Evolutionary conservation across 2,329 filamentous ascomycete genomes (phyloP).

Genomic region (Aspergillus texensis): DNA sequence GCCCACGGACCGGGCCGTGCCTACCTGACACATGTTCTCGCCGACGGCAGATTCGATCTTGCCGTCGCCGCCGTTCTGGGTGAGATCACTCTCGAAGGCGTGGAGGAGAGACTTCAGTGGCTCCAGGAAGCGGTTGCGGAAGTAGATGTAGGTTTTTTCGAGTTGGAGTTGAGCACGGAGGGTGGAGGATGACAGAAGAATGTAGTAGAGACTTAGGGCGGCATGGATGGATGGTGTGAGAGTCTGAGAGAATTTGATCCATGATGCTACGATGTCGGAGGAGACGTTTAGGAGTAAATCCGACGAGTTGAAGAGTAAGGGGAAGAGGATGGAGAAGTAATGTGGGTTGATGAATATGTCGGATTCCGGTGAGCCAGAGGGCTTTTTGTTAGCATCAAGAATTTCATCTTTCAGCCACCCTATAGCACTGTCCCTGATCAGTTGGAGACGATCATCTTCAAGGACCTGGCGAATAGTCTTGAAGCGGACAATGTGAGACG

Average conservation of each 20-base stretch:
- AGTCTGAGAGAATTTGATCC: slow-evolving; percentile 54
- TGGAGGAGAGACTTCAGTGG: slow-evolving; percentile 37
- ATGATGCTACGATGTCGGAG: slow-evolving; percentile 42
- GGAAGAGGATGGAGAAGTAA: slow-evolving; percentile 49
- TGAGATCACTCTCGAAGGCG: slow-evolving; percentile 35
- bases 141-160: slow-evolving; percentile 34
- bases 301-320: slow-evolving; percentile 55
- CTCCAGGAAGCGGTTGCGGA: slow-evolving; percentile 35
- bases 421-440: slow-evolving; percentile 60
- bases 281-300: slow-evolving; percentile 44
- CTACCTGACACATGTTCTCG: slow-evolving; percentile 36
- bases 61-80: slow-evolving; percentile 39
- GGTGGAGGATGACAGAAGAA: slow-evolving; percentile 54
- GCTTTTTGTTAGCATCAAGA: slow-evolving; percentile 45
- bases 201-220: slow-evolving; percentile 61
- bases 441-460: slow-evolving; percentile 56
- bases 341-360: slow-evolving; percentile 39
- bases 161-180: slow-evolving; percentile 54
- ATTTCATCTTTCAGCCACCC: slow-evolving; percentile 65
- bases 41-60: slow-evolving; percentile 38
- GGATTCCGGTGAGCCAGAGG: slow-evolving; percentile 16
- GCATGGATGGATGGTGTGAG: slow-evolving; percentile 54
- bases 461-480: slow-evolving; percentile 59
- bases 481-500: slow-evolving; percentile 54
- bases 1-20: slow-evolving; percentile 39